phyloP scores from a whole-genome alignment of 1,284 basidiomycete genomes.

The Tilletiaria anomala region DNA sequence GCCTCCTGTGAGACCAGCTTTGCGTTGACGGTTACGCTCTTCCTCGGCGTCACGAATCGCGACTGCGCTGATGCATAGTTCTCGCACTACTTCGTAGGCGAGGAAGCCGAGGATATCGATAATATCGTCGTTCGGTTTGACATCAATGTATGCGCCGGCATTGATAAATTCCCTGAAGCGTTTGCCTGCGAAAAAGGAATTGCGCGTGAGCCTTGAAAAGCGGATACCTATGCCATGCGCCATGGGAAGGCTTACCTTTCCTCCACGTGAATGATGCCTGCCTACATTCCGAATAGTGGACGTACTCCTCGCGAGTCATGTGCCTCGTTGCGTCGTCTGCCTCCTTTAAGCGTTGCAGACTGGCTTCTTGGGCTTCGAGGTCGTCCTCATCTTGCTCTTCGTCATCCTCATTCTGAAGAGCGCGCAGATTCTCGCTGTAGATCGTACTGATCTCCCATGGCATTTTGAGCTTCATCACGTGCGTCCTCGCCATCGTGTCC shows the following conservation, averaged over 20 bases:
- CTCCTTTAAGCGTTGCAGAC: constrained; percentile 60
- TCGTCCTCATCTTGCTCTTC: constrained; percentile 78
- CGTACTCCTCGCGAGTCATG: constrained; percentile 94
- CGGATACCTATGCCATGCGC: too few species aligned
- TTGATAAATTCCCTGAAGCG: constrained; percentile 91
- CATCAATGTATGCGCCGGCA: constrained; percentile 71
- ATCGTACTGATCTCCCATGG: constrained; percentile 91
- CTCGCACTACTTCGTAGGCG: constrained; percentile 90
- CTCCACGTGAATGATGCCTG: constrained; percentile 94
- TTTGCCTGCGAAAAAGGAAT: constrained; percentile 51
- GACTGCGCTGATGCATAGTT: constrained; percentile 53
- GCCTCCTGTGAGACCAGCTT: neutral
- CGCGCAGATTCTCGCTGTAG: constrained; percentile 51
- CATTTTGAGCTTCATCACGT: constrained; percentile 84
- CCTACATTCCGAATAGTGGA: constrained; percentile 90
- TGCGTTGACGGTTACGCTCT: neutral
- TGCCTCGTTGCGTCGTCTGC: constrained; percentile 85
- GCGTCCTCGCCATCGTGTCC: constrained; percentile 57
- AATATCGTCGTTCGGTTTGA: constrained; percentile 85
- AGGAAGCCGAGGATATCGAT: constrained; percentile 93
- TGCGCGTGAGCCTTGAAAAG: too few species aligned
- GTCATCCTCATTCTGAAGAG: constrained; percentile 69
- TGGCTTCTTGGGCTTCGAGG: constrained; percentile 87
- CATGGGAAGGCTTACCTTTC: constrained; percentile 58
- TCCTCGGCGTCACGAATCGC: constrained; percentile 8